phyloP scores from a whole-genome alignment of 108 stramenopile species.

The Nitzschia palea region DNA sequence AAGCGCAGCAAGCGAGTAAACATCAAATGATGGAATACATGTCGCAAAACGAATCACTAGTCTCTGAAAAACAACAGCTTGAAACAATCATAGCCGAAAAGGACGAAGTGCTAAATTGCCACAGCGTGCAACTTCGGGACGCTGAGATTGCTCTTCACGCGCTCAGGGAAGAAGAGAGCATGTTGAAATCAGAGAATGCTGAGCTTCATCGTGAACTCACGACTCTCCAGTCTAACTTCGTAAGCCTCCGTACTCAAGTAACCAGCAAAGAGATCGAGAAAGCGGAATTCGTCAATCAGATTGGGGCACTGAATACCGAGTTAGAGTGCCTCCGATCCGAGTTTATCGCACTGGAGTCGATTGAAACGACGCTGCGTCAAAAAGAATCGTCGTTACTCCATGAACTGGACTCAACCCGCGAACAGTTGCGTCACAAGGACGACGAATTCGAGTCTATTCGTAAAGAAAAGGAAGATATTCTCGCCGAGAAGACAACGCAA shows the following conservation, averaged over 20 bases:
- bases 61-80: not conserved
- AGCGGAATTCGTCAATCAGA: not conserved
- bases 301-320: not conserved
- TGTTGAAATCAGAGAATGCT: not conserved
- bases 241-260: not conserved
- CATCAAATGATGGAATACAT: no score
- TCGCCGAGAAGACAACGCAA: not conserved
- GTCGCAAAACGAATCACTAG: not conserved
- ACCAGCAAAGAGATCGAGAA: constrained; percentile 10
- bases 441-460: not conserved
- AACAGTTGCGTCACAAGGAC: not conserved
- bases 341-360: not conserved
- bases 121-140: no score
- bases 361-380: not conserved
- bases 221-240: not conserved
- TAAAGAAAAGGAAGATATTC: not conserved
- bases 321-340: not conserved
- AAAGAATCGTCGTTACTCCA: not conserved
- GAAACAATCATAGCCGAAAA: not conserved
- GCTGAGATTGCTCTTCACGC: not conserved
- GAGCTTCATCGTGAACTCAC: not conserved
- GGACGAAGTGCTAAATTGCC: not conserved
- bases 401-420: not conserved
- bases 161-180: not conserved
- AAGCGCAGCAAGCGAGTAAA: not conserved